Base-by-base conservation (phyloP, 768 basidiomycete species). In the Suillus tomentosus region DNA sequence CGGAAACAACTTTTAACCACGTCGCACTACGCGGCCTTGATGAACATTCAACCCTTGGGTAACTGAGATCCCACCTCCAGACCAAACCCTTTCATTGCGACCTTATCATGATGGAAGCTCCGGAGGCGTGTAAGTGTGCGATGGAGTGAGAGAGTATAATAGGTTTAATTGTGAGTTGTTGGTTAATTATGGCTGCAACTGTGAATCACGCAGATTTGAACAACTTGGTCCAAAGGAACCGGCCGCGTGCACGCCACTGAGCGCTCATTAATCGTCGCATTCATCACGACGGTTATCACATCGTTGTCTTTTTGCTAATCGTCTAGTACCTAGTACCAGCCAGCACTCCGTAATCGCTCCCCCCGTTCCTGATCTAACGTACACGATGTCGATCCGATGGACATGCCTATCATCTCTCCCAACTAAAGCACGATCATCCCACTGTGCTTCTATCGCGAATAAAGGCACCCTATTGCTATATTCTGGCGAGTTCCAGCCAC, bases 401-500 rank as follows among this genome's bases (percentile, higher is more conserved):
- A 70, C 73, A 7, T 71, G 72, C 15, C 56, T 76, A 31, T 56
- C 67, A 4, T 65, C 67, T 9, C 59, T 72, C 5, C 37, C 67
- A 22, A 62, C 62, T 55, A 68, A 60, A 14, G 71, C 78, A 5
- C 76, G 83, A 47, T 83, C 83, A 3, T 82, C 81, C 3, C 82
- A 82, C 64, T 76, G 75, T 11, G 64, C 80, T 10, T 74, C 72
- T 1, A 72, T 79, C 19, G 64, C 77, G 11, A 53, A 57, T 3
- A 4, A 67, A 11, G 75, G 73, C 15, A 70, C 66, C 27, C 74
- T 77, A 10, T 67, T 78, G 36, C 65, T 82, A 62, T 82, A 82
- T 62, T 76, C 79, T 17, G 83, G 82, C 22, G 83, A 84, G 66
- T 73, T 76, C 54, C 71, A 74, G 54, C 80, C 83, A 0, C 76